Evolutionary conservation across 176 grass and related monocot genomes (phyloP).

Genomic region (Calamus simplicifolius): DNA sequence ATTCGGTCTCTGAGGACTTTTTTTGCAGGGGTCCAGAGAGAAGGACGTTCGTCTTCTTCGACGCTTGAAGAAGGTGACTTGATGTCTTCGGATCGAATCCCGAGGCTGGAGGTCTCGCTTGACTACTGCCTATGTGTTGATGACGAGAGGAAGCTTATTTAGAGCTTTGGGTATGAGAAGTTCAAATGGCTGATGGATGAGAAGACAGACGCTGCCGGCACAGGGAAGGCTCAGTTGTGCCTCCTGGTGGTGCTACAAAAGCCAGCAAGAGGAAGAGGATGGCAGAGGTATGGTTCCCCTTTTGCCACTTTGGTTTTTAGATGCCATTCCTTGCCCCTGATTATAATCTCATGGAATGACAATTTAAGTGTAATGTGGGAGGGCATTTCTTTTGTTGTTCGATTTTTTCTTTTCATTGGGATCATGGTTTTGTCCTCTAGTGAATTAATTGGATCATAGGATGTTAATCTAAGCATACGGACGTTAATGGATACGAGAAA

Average conservation of each 20-base stretch:
- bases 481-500: too few relatives aligned
- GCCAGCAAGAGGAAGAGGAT: constrained; percentile 23
- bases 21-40: too few relatives aligned
- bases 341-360: neutral
- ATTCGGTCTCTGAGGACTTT: too few relatives aligned
- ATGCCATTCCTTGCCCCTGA: neutral
- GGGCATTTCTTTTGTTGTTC: too few relatives aligned
- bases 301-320: neutral
- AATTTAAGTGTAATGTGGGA: constrained; percentile 7
- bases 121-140: constrained; percentile 67
- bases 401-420: too few relatives aligned
- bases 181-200: constrained; percentile 67
- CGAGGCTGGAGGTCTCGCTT: constrained; percentile 75
- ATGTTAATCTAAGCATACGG: too few relatives aligned
- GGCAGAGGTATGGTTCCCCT: neutral
- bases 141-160: constrained; percentile 57
- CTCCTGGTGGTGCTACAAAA: constrained; percentile 67
- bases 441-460: too few relatives aligned
- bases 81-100: too few relatives aligned
- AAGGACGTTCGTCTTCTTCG: too few relatives aligned
- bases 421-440: too few relatives aligned
- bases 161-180: constrained; percentile 76
- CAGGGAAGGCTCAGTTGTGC: constrained; percentile 17
- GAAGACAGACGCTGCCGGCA: constrained; percentile 23
- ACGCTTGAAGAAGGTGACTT: too few relatives aligned